Evolutionary conservation across 257 asterid genomes (phyloP), one percentile per base, ranked within the genome.

Genomic region (Solanum rostratum): DNA sequence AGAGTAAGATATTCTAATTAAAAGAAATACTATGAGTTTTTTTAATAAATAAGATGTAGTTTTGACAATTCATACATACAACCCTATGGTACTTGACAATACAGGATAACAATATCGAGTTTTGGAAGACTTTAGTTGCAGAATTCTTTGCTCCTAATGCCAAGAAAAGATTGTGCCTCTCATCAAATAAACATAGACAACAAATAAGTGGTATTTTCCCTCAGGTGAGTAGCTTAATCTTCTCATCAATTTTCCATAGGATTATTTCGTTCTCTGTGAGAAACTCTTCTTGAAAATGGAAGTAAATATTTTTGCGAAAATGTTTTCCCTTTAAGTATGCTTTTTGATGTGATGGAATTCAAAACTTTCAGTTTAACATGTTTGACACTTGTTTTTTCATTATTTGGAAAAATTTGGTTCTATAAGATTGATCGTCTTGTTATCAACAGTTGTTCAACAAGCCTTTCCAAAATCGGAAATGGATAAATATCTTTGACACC

Each of bases 101-200:
- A 30, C 87, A 89, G 92, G 87, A 85, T 83, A 89, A 86, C 29
- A 82, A 86, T 70, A 80, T 89, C 19, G 82, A 80, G 54, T 89
- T 84, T 70, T 89, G 92, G 92, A 66, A 33, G 39, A 33, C 5
- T 33, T 33, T 33, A 33, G 39, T 33, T 4, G 39, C 39, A 33
- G 39, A 33, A 33, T 33, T 33, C 39, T 33, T 33, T 1, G 39
- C 39, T 33, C 39, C 39, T 33, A 33, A 33, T 33, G 39, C 39
- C 39, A 33, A 33, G 39, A 33, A 33, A 33, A 33, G 39, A 33
- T 33, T 33, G 39, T 33, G 39, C 39, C 39, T 33, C 39, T 33
- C 39, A 33, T 33, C 39, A 33, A 33, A 33, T 33, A 33, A 33
- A 33, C 39, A 4, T 1, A 33, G 39, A 33, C 39, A 33, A 33